Percentiles rank a stretch among this genome's conserved stretches.
phyloP scores from a whole-genome alignment of 163 green algal species.

The Chloroidium sp. region DNA sequence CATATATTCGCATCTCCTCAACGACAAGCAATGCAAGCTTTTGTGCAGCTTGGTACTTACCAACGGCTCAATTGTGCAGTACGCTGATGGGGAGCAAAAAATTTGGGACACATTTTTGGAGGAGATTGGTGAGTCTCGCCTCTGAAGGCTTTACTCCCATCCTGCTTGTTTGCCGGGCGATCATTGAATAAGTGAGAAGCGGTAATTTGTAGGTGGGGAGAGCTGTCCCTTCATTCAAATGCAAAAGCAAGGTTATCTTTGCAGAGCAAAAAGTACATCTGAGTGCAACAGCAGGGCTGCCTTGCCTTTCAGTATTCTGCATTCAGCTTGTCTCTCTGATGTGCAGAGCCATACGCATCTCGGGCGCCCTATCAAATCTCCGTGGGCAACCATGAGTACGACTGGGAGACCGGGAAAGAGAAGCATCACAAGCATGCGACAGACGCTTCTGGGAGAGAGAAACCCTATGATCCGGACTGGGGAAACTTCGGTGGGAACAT shows the following conservation, averaged over 20 bases:
- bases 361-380: conserved; percentile 49
- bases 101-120: conserved; percentile 68
- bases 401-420: conserved; percentile 25
- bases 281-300: too few species aligned
- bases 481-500: conserved; percentile 44
- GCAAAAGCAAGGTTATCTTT: too few species aligned
- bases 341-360: conserved; percentile 27
- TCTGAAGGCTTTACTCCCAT: too few species aligned
- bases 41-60: too few species aligned
- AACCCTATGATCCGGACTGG: conserved; percentile 51
- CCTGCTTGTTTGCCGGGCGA: too few species aligned
- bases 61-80: conserved; percentile 9
- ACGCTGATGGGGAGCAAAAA: conserved; percentile 48
- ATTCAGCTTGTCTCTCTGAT: too few species aligned
- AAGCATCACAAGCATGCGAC: conserved; percentile 38
- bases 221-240: too few species aligned
- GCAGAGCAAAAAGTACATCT: too few species aligned
- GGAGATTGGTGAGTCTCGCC: conserved; percentile 15
- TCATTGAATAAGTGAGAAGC: too few species aligned
- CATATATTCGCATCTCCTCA: too few species aligned
- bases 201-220: not conserved
- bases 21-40: too few species aligned
- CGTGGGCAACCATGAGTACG: conserved; percentile 66
- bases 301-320: too few species aligned
- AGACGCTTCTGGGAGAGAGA: conserved; percentile 40